A percentile compares a stretch with the other conserved stretches of the same genome.
Conservation (phyloP, 1,139 yeast species). For the Zygosaccharomyces pseudobailii region DNA sequence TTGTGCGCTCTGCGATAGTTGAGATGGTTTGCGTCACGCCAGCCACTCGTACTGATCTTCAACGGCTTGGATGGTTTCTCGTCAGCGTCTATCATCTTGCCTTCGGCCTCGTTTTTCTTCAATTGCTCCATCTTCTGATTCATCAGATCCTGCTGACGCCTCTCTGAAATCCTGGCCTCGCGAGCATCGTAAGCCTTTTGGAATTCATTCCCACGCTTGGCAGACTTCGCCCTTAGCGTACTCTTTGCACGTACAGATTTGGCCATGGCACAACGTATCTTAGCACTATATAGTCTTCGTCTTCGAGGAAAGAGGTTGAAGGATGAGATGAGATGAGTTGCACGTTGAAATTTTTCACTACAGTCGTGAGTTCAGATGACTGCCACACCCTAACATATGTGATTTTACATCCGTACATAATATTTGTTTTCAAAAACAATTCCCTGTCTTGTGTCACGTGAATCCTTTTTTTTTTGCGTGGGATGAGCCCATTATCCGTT, state of each 20-base stretch:
- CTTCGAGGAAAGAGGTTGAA: not conserved
- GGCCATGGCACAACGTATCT: conserved; percentile 53
- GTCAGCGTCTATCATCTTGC: conserved; percentile 25
- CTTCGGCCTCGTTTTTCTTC: conserved; percentile 30
- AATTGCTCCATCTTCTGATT: conserved; percentile 39
- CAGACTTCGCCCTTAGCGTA: conserved; percentile 66
- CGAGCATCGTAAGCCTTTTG: conserved; percentile 64
- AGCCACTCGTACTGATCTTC: conserved; percentile 68
- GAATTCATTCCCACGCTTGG: conserved; percentile 69
- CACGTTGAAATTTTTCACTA: not conserved
- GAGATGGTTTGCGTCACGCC: conserved; percentile 77
- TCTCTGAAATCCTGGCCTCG: conserved; percentile 62
- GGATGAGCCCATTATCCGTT: too few relatives aligned
- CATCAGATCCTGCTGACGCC: conserved; percentile 42
- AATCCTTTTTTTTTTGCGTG: not conserved
- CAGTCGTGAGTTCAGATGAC: not conserved
- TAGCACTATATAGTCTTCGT: too few relatives aligned
- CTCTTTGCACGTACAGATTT: conserved; percentile 84
- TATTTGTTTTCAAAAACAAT: not conserved
- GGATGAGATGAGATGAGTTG: conserved; percentile 1
- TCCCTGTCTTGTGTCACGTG: not conserved
- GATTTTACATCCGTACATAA: not conserved
- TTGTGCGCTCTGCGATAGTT: conserved; percentile 56
- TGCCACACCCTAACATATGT: not conserved
- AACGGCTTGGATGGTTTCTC: conserved; percentile 31